Conservation (phyloP, 2,329 filamentous ascomycete genomes). For the Colletotrichum simmondsii region DNA sequence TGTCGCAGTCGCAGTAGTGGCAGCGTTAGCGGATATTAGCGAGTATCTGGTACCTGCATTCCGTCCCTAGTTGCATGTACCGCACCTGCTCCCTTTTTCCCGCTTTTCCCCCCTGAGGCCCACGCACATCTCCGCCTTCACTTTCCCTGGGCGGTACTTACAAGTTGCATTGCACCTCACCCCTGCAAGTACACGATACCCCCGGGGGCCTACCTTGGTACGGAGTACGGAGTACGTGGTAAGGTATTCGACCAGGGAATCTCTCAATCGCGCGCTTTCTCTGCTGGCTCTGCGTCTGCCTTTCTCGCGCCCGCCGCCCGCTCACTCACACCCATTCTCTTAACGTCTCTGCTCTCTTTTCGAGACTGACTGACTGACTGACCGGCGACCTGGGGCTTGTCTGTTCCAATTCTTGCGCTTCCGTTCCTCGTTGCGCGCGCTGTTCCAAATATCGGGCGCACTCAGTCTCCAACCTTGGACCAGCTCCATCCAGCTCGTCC, state of each 20-base stretch:
- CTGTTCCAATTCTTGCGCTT: slow-evolving; percentile 20
- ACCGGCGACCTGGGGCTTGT: neutral
- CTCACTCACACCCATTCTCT: slow-evolving; percentile 1
- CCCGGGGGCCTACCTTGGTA: slow-evolving; percentile 5
- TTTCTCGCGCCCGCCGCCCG: neutral
- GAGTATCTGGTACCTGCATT: slow-evolving; percentile 34
- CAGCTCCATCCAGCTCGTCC: slow-evolving; percentile 30
- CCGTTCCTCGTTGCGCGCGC: slow-evolving; percentile 12
- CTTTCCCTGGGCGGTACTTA: slow-evolving; percentile 30
- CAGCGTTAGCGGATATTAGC: slow-evolving; percentile 31
- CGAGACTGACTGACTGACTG: neutral
- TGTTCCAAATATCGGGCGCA: slow-evolving; percentile 30
- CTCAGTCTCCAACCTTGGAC: slow-evolving; percentile 21
- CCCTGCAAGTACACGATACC: slow-evolving; percentile 35
- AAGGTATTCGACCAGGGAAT: neutral
- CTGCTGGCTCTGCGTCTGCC: neutral
- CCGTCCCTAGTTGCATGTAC: slow-evolving; percentile 28
- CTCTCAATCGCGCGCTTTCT: neutral
- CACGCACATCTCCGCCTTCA: slow-evolving; percentile 34
- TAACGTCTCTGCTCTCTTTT: neutral
- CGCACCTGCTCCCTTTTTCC: slow-evolving; percentile 26
- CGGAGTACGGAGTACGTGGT: no score
- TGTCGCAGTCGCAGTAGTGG: slow-evolving; percentile 16
- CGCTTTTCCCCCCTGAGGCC: slow-evolving; percentile 25
- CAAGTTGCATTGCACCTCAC: slow-evolving; percentile 23